phyloP scores from a whole-genome alignment of 257 asterid genomes.

The Avicennia marina region DNA sequence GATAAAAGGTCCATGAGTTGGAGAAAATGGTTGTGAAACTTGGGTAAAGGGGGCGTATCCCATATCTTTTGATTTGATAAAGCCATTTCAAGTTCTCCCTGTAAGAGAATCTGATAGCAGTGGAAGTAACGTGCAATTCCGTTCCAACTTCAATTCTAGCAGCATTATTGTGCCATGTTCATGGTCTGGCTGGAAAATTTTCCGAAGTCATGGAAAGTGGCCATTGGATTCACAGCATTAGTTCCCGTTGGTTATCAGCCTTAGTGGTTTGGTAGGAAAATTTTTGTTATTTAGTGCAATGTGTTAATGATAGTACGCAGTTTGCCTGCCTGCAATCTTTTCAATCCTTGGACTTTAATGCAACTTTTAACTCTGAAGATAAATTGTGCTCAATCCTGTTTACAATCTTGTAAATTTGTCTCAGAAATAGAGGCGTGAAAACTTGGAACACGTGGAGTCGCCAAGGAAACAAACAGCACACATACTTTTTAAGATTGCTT shows the following conservation, averaged over 20 bases:
- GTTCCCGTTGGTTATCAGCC: background rate
- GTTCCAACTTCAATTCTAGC: background rate
- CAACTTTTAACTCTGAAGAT: background rate
- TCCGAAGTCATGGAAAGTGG: background rate
- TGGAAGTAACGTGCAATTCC: background rate
- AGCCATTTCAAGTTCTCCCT: no score
- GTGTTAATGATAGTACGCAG: slow-evolving; percentile 18
- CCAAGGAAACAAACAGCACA: no score
- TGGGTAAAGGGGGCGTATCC: background rate
- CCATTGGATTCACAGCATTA: background rate
- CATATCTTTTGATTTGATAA: background rate
- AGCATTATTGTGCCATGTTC: no score
- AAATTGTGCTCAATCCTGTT: slow-evolving; percentile 4
- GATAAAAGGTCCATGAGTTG: slow-evolving; percentile 71
- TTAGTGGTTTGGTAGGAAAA: slow-evolving; percentile 17
- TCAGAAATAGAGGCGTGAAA: background rate
- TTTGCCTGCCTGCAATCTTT: slow-evolving; percentile 9
- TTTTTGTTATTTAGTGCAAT: no score
- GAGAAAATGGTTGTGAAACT: slow-evolving; percentile 74
- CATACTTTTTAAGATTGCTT: no score
- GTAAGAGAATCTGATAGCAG: no score
- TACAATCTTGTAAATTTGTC: background rate
- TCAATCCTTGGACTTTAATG: no score
- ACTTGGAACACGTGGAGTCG: no score
- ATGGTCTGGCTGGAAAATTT: background rate